Conservation (phyloP, 768 basidiomycete species). For the Tulasnella sp. region DNA sequence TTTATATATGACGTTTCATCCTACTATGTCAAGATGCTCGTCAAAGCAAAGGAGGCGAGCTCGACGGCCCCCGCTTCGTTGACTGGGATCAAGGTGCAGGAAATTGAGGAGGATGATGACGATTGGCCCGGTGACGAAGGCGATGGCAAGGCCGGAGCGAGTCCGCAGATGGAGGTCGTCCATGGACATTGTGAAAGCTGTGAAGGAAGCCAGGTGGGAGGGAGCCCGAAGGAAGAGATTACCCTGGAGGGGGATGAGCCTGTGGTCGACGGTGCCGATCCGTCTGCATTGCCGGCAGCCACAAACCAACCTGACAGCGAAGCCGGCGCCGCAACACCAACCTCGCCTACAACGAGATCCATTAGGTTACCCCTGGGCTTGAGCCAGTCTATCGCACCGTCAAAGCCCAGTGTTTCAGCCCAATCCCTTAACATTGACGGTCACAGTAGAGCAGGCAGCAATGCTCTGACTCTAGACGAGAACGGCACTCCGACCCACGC, state of each 20-base stretch:
- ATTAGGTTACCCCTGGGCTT: not conserved
- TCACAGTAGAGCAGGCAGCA: conserved; percentile 35
- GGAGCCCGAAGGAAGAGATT: conserved; percentile 37
- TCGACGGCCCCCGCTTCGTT: conserved; percentile 75
- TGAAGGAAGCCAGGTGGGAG: conserved; percentile 30
- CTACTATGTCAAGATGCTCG: conserved; percentile 70
- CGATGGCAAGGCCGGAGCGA: not conserved
- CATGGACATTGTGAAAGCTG: conserved; percentile 42
- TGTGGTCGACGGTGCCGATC: conserved; percentile 34
- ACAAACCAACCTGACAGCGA: not conserved
- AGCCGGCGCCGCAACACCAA: not conserved
- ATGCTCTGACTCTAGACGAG: conserved; percentile 4
- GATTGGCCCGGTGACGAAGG: conserved; percentile 62
- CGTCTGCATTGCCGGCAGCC: not conserved
- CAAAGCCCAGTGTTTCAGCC: conserved; percentile 24
- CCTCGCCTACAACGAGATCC: conserved; percentile 7
- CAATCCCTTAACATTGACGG: conserved; percentile 37
- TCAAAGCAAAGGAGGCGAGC: conserved; percentile 62
- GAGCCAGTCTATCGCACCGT: conserved; percentile 9
- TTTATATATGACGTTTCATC: conserved; percentile 82
- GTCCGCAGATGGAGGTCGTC: conserved; percentile 38
- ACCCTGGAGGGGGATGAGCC: conserved; percentile 21
- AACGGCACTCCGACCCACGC: conserved; percentile 62
- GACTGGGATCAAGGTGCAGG: conserved; percentile 82
- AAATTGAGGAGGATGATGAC: conserved; percentile 53